Evolutionary conservation across 163 green algal genomes (phyloP).

Genomic region (Coccomyxa subellipsoidea): DNA sequence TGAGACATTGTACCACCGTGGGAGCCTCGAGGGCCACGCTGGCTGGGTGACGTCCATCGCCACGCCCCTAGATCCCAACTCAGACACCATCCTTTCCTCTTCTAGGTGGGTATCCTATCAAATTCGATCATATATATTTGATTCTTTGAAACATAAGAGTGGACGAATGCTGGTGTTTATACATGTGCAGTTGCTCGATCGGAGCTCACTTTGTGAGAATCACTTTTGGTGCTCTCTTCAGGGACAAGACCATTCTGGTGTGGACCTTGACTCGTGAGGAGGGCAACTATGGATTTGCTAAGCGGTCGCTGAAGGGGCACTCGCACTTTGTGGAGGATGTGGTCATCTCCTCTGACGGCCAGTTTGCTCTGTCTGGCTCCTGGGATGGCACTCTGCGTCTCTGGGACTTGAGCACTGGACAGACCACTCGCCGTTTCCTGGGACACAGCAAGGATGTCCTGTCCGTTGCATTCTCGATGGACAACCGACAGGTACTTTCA

Average conservation of each 20-base stretch:
- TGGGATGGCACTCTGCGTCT: conserved; percentile 98
- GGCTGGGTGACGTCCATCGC: conserved; percentile 72
- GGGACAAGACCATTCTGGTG: conserved; percentile 96
- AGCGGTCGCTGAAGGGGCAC: conserved; percentile 81
- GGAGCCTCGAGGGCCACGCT: conserved; percentile 30
- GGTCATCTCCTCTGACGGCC: conserved; percentile 96
- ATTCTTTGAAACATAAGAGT: neutral
- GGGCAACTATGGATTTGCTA: conserved; percentile 80
- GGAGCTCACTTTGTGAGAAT: neutral
- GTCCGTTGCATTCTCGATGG: conserved; percentile 96
- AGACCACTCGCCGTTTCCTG: conserved; percentile 96
- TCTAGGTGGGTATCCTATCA: conserved; percentile 65
- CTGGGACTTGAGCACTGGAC: conserved; percentile 97
- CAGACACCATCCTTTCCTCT: conserved; percentile 89
- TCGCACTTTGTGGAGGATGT: conserved; percentile 97
- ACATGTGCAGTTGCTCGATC: neutral
- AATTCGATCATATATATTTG: neutral
- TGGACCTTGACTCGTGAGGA: conserved; percentile 91
- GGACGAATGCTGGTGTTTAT: too few species aligned
- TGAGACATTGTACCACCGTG: conserved; percentile 22
- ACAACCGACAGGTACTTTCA: conserved; percentile 93
- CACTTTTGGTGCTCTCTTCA: conserved; percentile 22
- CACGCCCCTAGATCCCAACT: conserved; percentile 90
- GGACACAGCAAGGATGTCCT: conserved; percentile 99
- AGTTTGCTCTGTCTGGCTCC: conserved; percentile 96